A percentile compares a stretch with the other conserved stretches of the same genome.
Conservation (phyloP, 2,329 filamentous ascomycete genomes). For the Sporothrix brunneoviolacea region DNA sequence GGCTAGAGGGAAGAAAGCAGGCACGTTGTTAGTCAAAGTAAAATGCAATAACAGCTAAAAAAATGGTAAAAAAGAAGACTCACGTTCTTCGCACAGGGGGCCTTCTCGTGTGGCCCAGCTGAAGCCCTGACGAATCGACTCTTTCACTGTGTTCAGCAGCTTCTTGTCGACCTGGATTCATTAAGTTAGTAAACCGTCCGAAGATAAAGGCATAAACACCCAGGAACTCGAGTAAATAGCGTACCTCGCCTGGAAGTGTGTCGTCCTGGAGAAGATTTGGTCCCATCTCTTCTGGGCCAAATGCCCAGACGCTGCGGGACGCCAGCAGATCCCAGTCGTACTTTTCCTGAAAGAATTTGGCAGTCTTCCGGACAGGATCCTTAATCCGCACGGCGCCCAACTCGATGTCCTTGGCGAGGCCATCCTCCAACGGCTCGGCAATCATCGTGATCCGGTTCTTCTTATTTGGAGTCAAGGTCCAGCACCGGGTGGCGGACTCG, state of each 20-base stretch:
- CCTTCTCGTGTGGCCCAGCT: slow-evolving; percentile 95
- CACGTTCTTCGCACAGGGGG: slow-evolving; percentile 93
- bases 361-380: slow-evolving; percentile 85
- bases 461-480: slow-evolving; percentile 96
- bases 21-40: slow-evolving; percentile 14
- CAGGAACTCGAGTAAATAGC: slow-evolving; percentile 22
- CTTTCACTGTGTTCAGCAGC: slow-evolving; percentile 75
- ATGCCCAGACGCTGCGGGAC: slow-evolving; percentile 94
- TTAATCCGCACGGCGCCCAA: slow-evolving; percentile 83
- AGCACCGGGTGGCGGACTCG: slow-evolving; percentile 95
- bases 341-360: slow-evolving; percentile 94
- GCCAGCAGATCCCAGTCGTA: slow-evolving; percentile 96
- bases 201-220: background rate
- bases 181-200: background rate
- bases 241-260: slow-evolving; percentile 78
- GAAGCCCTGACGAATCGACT: slow-evolving; percentile 92
- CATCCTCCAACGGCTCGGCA: slow-evolving; percentile 89
- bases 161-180: slow-evolving; percentile 73
- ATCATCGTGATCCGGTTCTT: slow-evolving; percentile 99
- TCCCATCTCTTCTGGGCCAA: slow-evolving; percentile 89
- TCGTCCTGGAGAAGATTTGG: slow-evolving; percentile 97
- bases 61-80: slow-evolving; percentile 34
- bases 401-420: slow-evolving; percentile 93
- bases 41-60: slow-evolving; percentile 17
- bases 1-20: slow-evolving; percentile 41